These are phyloP conservation scores for Dipodascopsis tothii DNA, from an alignment of 805 yeast genomes.

Conservation along the genomic window DNA sequence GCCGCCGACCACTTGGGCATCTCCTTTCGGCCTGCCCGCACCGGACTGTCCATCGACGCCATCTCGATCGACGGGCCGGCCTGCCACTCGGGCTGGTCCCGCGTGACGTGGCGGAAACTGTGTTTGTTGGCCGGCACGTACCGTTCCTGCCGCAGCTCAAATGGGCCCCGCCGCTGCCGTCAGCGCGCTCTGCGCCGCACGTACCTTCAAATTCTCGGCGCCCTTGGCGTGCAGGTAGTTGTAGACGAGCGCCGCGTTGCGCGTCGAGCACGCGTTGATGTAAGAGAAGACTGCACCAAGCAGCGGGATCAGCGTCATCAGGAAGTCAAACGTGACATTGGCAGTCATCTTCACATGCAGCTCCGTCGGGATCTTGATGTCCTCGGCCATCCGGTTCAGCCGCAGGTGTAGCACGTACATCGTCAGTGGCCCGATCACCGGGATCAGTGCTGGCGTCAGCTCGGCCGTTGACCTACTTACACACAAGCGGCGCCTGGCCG, in stretches of 20 bases:
- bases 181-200: no score
- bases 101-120: no score
- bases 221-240: constrained; percentile 33
- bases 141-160: no score
- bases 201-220: no score
- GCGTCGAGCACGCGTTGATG: constrained; percentile 77
- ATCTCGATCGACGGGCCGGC: no score
- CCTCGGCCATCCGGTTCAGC: constrained; percentile 53
- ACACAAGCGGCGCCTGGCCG: constrained; percentile 27
- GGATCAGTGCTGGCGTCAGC: constrained; percentile 47
- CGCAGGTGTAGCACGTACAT: constrained; percentile 76
- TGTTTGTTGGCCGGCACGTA: no score
- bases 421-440: constrained; percentile 74
- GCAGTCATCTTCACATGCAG: constrained; percentile 64
- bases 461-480: neutral
- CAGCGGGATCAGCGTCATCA: constrained; percentile 71
- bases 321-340: constrained; percentile 65
- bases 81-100: no score
- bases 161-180: no score
- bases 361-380: constrained; percentile 50
- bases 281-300: constrained; percentile 72
- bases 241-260: constrained; percentile 79
- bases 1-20: no score
- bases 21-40: no score
- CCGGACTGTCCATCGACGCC: no score